phyloP scores from a whole-genome alignment of 2,329 filamentous ascomycete genomes.

The Graphium sp. region DNA sequence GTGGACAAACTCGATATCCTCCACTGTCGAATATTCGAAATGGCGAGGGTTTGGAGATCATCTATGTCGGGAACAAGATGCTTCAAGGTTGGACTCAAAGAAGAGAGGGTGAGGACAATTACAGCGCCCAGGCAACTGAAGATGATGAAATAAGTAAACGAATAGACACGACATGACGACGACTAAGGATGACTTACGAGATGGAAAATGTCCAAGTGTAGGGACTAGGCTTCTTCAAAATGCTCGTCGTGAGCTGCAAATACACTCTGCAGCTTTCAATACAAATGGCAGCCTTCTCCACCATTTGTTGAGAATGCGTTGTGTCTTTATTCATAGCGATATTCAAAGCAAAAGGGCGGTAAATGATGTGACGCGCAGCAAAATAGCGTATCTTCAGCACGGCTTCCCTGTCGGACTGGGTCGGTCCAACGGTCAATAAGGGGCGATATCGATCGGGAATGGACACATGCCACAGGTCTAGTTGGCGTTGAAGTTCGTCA shows the following conservation, averaged over 20 bases:
- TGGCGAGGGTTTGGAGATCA: constrained; percentile 11
- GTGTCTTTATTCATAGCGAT: constrained; percentile 8
- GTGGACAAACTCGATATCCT: constrained; percentile 11
- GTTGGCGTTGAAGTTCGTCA: constrained; percentile 13
- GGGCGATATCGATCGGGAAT: constrained; percentile 14
- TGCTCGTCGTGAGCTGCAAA: constrained; percentile 11
- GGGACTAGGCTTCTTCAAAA: constrained; percentile 12
- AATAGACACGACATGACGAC: too few species aligned
- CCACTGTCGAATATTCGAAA: constrained; percentile 12
- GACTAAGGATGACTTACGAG: constrained; percentile 14
- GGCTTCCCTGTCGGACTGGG: constrained; percentile 9
- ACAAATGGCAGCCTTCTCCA: constrained; percentile 13
- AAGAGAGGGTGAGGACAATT: constrained; percentile 15
- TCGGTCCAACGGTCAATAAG: constrained; percentile 8
- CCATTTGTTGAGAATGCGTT: constrained; percentile 8
- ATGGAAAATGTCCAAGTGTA: constrained; percentile 17
- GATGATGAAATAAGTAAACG: not conserved
- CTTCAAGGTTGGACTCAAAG: constrained; percentile 9
- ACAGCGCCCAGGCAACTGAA: constrained; percentile 13
- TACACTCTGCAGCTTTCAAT: constrained; percentile 15
- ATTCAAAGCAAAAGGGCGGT: constrained; percentile 14
- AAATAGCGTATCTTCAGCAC: constrained; percentile 15
- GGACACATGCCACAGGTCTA: constrained; percentile 14
- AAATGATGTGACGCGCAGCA: constrained; percentile 15
- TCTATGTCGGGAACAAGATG: constrained; percentile 14